These are phyloP conservation scores for Candolleomyces aberdarensis DNA, from an alignment of 768 basidiomycete species.

Conservation along the genomic window DNA sequence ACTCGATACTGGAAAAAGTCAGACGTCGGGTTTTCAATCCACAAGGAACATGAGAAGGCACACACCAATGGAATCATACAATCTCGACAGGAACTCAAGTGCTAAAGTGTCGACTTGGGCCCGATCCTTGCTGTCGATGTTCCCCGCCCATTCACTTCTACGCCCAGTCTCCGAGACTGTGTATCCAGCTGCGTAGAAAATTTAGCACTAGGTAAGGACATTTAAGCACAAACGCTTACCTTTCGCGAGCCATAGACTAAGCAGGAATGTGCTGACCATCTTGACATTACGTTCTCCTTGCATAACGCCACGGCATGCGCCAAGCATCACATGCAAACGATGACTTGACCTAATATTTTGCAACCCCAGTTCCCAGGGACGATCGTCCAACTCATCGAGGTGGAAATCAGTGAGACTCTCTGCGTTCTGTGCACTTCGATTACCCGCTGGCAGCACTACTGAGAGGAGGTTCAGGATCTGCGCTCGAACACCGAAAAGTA, in stretches of 20 bases:
- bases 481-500: background rate
- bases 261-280: background rate
- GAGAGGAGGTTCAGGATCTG: background rate
- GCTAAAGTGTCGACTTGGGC: background rate
- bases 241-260: background rate
- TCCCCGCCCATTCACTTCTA: background rate
- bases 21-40: background rate
- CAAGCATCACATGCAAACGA: background rate
- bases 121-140: background rate
- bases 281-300: background rate
- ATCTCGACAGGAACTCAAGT: background rate
- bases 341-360: background rate
- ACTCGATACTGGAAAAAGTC: background rate
- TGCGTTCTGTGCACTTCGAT: background rate
- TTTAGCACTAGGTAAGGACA: background rate
- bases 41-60: background rate
- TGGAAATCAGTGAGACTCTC: background rate
- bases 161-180: background rate
- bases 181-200: background rate
- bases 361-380: conserved; percentile 1
- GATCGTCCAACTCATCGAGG: background rate
- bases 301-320: background rate
- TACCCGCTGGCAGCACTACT: no score
- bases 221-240: background rate
- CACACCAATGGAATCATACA: background rate